phyloP scores from a whole-genome alignment of 2,329 filamentous ascomycete species.

The Cladosporium sp. region DNA sequence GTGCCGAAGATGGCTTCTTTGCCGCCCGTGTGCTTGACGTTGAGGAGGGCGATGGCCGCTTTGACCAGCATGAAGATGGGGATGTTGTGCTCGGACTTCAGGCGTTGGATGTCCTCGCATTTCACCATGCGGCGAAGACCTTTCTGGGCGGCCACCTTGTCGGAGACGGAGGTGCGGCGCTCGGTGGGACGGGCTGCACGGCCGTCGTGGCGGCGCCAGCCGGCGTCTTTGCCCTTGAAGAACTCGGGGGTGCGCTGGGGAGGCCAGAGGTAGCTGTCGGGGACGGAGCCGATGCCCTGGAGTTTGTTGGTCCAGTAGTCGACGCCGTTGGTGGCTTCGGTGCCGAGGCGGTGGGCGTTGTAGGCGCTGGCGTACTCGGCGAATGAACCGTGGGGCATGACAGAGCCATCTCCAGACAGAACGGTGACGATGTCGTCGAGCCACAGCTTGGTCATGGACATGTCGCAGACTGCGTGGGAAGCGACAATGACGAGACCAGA shows the following conservation, averaged over 20 bases:
- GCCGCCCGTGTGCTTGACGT: constrained; percentile 26
- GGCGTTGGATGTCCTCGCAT: constrained; percentile 23
- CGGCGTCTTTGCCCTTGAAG: constrained; percentile 30
- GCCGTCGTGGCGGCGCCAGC: constrained; percentile 26
- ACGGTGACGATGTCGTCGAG: constrained; percentile 28
- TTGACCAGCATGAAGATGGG: constrained; percentile 33
- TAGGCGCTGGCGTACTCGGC: constrained; percentile 30
- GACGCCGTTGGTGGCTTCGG: constrained; percentile 26
- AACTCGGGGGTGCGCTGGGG: constrained; percentile 28
- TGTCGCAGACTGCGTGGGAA: constrained; percentile 29
- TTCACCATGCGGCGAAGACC: constrained; percentile 26
- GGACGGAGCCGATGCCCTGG: constrained; percentile 22
- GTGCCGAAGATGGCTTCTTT: constrained; percentile 31
- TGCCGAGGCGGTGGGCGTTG: constrained; percentile 25
- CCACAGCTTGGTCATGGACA: constrained; percentile 32
- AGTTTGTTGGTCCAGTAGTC: constrained; percentile 29
- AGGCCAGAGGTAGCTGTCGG: constrained; percentile 27
- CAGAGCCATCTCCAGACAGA: constrained; percentile 22
- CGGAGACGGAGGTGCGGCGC: constrained; percentile 17
- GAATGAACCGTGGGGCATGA: constrained; percentile 27
- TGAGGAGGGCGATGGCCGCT: constrained; percentile 28
- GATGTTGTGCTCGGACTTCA: constrained; percentile 29
- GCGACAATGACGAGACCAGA: constrained; percentile 28
- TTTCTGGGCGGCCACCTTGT: constrained; percentile 26
- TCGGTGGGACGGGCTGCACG: constrained; percentile 23